Base-by-base conservation (phyloP, 2,329 filamentous ascomycete genomes). In the Coniella vitis region DNA sequence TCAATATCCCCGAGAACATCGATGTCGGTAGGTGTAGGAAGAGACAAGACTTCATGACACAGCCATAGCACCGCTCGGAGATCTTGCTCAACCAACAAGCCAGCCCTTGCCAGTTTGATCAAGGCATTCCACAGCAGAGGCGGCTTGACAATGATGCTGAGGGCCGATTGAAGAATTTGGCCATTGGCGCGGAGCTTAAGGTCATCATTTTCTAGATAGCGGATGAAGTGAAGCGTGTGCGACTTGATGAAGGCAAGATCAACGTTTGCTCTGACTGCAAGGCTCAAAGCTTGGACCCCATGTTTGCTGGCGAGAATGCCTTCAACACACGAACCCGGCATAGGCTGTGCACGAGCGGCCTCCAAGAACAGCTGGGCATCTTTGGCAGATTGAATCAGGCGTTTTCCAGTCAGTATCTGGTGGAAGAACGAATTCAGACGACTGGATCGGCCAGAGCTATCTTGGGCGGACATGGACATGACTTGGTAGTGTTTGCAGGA, bases 111-210 rank as follows among this genome's bases (percentile, higher is more conserved):
- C 1, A 60, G 53, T 0, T 62, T 51, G 16, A 75, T 36, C 2
- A 80, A 56, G 0, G 69, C 66, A 14, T 69, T 66, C 80, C 80
- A 83, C 12, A 82, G 66, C 0, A 73, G 74, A 0, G 72, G 70
- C 0, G 80, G 79, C 1, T 76, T 63, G 2, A 75, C 60, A 3
- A 83, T 63, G 1, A 64, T 61, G 0, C 66, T 52, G 2, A 81
- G 57, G 3, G 82, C 41, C 13, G 69, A 63, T 29, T 65, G 62
- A 2, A 82, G 62, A 35, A 78, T 68, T 12, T 71, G 64, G 0
- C 79, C 79, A 44, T 69, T 67, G 47, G 68, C 72, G 2, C 80
- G 57, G 22, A 69, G 62, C 51, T 75, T 76, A 39, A 81, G 55
- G 0, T 56, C 60, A 1, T 72, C 69, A 39, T 71, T 62, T 0